Evolutionary conservation across 1,284 basidiomycete species (phyloP).

Genomic region (Inonotus hispidus): DNA sequence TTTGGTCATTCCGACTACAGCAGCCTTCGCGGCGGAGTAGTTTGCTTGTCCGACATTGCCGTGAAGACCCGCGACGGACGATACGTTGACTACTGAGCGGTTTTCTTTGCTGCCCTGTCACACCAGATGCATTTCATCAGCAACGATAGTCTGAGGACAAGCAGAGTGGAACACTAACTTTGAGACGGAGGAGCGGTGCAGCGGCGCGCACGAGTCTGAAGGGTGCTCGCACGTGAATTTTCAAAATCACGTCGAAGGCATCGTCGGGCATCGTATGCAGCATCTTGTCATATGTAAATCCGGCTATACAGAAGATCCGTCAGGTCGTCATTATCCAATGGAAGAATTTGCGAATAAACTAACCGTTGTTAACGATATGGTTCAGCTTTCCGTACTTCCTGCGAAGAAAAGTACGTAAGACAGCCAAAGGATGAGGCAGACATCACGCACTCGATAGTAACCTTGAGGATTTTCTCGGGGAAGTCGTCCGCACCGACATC

Average conservation of each 20-base stretch:
- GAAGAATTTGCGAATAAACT: conserved; percentile 18
- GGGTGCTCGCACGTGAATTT: conserved; percentile 67
- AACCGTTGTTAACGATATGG: conserved; percentile 82
- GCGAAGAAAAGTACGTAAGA: conserved; percentile 5
- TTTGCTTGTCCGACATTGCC: conserved; percentile 84
- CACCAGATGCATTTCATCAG: not conserved
- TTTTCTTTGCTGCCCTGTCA: conserved; percentile 43
- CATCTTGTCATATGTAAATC: conserved; percentile 88
- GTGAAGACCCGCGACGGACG: conserved; percentile 72
- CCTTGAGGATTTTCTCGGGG: conserved; percentile 72
- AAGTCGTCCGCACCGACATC: conserved; percentile 81
- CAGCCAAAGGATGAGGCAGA: not conserved
- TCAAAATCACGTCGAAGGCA: conserved; percentile 75
- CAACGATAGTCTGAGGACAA: not conserved
- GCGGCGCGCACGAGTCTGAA: conserved; percentile 82
- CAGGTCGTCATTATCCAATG: conserved; percentile 20
- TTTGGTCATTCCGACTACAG: conserved; percentile 75
- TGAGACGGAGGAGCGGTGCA: conserved; percentile 80
- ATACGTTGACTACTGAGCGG: conserved; percentile 73
- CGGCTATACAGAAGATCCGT: conserved; percentile 39
- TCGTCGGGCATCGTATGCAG: conserved; percentile 83
- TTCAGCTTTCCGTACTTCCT: conserved; percentile 79
- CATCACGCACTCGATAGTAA: conserved; percentile 62
- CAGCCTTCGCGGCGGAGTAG: conserved; percentile 76
- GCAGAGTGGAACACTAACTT: conserved; percentile 38